A percentile compares a stretch with the other conserved stretches of the same genome.
These are phyloP conservation scores for Inonotus hispidus DNA, from an alignment of 1,284 basidiomycete species.

Conservation along the genomic window DNA sequence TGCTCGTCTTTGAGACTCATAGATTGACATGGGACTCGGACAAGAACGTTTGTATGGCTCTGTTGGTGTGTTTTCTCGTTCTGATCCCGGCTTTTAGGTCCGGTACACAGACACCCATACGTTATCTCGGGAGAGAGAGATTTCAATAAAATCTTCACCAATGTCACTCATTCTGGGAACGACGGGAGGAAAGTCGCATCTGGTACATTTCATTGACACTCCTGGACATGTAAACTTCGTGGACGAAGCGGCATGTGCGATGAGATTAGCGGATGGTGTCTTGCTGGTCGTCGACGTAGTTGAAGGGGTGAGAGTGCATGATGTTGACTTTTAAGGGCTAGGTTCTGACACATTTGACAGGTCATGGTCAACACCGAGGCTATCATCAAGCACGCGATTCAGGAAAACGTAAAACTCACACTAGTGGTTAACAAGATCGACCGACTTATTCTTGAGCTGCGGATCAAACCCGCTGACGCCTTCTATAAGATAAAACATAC, in stretches of 20 bases:
- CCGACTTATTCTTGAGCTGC: constrained; percentile 91
- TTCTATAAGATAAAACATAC: constrained; percentile 99
- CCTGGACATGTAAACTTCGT: constrained; percentile 98
- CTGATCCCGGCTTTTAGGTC: constrained; percentile 36
- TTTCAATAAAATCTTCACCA: constrained; percentile 95
- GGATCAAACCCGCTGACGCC: constrained; percentile 93
- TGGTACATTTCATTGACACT: constrained; percentile 94
- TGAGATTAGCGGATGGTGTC: constrained; percentile 90
- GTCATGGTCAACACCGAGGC: constrained; percentile 88
- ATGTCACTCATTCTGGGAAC: constrained; percentile 89
- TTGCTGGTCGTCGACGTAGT: constrained; percentile 93
- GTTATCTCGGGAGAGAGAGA: constrained; percentile 81
- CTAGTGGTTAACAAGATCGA: constrained; percentile 98
- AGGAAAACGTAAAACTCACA: constrained; percentile 87
- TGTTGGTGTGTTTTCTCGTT: not conserved
- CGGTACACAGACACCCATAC: constrained; percentile 96
- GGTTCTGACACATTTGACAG: constrained; percentile 32
- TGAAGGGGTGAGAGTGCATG: constrained; percentile 68
- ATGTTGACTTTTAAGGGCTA: constrained; percentile 5
- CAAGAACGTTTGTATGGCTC: constrained; percentile 47
- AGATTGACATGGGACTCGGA: constrained; percentile 91
- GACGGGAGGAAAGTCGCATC: constrained; percentile 89
- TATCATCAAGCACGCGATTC: constrained; percentile 81
- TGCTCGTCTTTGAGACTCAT: constrained; percentile 96
- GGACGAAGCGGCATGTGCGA: constrained; percentile 89